phyloP scores from a whole-genome alignment of 768 basidiomycete species.

The Hygrophorus russula region DNA sequence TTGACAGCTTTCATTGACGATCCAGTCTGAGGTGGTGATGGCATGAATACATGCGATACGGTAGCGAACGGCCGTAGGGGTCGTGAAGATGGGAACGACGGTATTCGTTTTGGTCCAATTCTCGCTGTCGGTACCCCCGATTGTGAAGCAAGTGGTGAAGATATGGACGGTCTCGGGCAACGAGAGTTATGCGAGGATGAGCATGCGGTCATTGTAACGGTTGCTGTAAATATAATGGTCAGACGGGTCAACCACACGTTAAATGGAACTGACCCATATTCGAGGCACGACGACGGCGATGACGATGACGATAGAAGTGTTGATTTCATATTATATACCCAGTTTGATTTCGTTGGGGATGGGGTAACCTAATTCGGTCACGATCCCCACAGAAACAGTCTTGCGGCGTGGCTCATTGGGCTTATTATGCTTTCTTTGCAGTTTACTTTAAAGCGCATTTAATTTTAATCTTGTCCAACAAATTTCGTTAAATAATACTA shows the following conservation, averaged over 20 bases:
- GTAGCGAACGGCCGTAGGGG: constrained; percentile 71
- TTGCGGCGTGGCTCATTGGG: too few species aligned
- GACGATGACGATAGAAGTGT: neutral
- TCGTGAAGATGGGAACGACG: constrained; percentile 60
- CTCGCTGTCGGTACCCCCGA: constrained; percentile 18
- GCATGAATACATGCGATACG: constrained; percentile 33
- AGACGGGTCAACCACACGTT: neutral
- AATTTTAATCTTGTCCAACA: too few species aligned
- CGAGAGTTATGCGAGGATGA: constrained; percentile 31
- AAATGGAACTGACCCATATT: constrained; percentile 26
- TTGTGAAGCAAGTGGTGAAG: constrained; percentile 50
- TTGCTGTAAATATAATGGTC: constrained; percentile 4
- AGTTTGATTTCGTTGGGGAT: constrained; percentile 8
- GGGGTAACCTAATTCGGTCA: too few species aligned
- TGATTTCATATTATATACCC: neutral
- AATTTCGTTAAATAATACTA: too few species aligned
- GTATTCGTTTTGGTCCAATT: constrained; percentile 29
- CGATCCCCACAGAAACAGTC: too few species aligned
- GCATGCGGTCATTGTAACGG: constrained; percentile 8
- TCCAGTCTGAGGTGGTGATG: constrained; percentile 16
- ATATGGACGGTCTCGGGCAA: constrained; percentile 36
- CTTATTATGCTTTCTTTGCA: too few species aligned
- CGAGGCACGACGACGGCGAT: constrained; percentile 4
- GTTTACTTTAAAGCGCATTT: too few species aligned
- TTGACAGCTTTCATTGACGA: constrained; percentile 51